These are phyloP conservation scores for Melastoma candidum DNA, from an alignment of 441 rosid genomes.

Conservation along the genomic window DNA sequence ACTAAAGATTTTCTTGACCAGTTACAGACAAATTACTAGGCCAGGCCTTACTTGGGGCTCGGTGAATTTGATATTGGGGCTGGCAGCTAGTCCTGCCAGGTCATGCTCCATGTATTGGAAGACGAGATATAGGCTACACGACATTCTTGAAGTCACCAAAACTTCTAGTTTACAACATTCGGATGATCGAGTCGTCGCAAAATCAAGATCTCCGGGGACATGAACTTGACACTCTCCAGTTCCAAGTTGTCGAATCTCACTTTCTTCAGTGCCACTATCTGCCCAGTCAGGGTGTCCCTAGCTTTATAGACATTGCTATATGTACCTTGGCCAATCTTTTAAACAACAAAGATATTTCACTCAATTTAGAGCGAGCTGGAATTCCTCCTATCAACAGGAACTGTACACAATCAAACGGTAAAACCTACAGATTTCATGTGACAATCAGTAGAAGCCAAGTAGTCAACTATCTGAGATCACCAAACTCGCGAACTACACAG, in stretches of 20 bases:
- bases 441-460: too few species aligned
- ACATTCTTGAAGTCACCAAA: conserved; percentile 49
- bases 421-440: too few species aligned
- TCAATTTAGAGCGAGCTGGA: too few species aligned
- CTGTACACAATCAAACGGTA: too few species aligned
- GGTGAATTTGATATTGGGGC: conserved; percentile 44
- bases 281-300: conserved; percentile 41
- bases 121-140: conserved; percentile 54
- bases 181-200: conserved; percentile 54
- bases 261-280: conserved; percentile 54
- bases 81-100: conserved; percentile 52
- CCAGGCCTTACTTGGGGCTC: conserved; percentile 38
- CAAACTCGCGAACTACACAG: too few species aligned
- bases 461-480: too few species aligned
- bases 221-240: conserved; percentile 57
- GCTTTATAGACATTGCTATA: conserved; percentile 65
- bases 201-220: conserved; percentile 59
- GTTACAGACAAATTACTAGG: background rate
- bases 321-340: conserved; percentile 64
- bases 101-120: conserved; percentile 61
- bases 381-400: too few species aligned
- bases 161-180: conserved; percentile 52
- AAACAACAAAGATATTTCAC: conserved; percentile 5
- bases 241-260: conserved; percentile 61
- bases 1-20: background rate